Conservation (phyloP, 495 filamentous ascomycete genomes). For the Neurospora discreta region DNA sequence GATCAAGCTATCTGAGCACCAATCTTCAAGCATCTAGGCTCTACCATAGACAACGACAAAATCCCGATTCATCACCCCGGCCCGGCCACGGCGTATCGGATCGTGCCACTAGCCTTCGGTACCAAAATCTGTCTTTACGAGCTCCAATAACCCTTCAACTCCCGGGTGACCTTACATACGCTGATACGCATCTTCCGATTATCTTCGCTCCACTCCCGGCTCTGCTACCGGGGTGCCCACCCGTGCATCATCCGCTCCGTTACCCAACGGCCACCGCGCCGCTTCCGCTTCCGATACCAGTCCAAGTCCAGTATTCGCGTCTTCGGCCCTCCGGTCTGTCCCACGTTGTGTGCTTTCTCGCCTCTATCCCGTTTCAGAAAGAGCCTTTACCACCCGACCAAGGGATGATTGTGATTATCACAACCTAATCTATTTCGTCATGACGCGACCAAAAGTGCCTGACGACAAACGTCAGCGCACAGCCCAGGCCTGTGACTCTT, state of each 20-base stretch:
- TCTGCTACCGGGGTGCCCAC: conserved; percentile 20
- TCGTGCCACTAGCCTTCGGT: conserved; percentile 20
- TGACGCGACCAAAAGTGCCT: conserved; percentile 53
- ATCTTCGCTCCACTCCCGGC: conserved; percentile 15
- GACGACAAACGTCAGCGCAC: conserved; percentile 54
- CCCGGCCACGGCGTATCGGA: conserved; percentile 17
- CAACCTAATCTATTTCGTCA: conserved; percentile 21
- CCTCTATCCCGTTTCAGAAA: neutral
- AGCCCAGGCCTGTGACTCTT: conserved; percentile 62
- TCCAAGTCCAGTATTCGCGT: conserved; percentile 2
- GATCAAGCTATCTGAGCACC: neutral
- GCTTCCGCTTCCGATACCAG: conserved; percentile 19
- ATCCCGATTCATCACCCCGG: neutral
- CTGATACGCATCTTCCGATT: conserved; percentile 21
- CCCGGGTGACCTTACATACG: neutral
- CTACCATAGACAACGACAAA: neutral
- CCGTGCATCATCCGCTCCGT: conserved; percentile 27
- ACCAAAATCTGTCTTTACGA: neutral
- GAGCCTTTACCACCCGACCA: conserved; percentile 20
- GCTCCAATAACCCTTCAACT: conserved; percentile 2
- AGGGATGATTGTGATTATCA: conserved; percentile 16
- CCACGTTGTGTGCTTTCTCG: conserved; percentile 9
- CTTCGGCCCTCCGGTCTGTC: conserved; percentile 11
- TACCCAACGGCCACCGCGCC: conserved; percentile 11
- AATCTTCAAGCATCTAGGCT: neutral